These are phyloP conservation scores for Zalaria obscura DNA, from an alignment of 2,329 filamentous ascomycete genomes.

Conservation along the genomic window DNA sequence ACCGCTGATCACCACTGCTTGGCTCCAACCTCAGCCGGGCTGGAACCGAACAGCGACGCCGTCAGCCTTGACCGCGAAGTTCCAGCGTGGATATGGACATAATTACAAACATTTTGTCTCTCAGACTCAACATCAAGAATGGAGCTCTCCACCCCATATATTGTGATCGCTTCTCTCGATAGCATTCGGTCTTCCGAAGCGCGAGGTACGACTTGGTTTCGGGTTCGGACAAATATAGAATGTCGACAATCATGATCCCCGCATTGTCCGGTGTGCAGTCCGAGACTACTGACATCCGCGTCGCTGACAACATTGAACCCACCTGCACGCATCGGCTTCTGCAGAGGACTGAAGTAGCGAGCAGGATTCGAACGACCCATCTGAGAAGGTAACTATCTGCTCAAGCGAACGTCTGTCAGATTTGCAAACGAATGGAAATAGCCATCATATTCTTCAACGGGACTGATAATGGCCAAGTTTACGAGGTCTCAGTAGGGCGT, in stretches of 20 bases:
- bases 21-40: too few relatives aligned
- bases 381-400: not conserved
- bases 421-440: not conserved
- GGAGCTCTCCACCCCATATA: too few relatives aligned
- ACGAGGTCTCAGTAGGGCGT: not conserved
- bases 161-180: too few relatives aligned
- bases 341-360: not conserved
- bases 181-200: too few relatives aligned
- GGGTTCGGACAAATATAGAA: too few relatives aligned
- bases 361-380: not conserved
- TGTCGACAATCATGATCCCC: not conserved
- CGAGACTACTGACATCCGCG: not conserved
- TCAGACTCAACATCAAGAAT: too few relatives aligned
- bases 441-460: not conserved
- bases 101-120: too few relatives aligned
- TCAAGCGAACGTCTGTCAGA: not conserved
- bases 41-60: too few relatives aligned
- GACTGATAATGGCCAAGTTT: not conserved
- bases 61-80: too few relatives aligned
- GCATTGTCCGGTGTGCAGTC: not conserved
- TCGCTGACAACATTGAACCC: not conserved
- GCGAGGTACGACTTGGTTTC: too few relatives aligned
- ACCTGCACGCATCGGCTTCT: not conserved
- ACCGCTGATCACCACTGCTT: too few relatives aligned
- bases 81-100: too few relatives aligned